Base-by-base conservation (phyloP, 1,284 basidiomycete genomes). In the Malassezia psittaci region DNA sequence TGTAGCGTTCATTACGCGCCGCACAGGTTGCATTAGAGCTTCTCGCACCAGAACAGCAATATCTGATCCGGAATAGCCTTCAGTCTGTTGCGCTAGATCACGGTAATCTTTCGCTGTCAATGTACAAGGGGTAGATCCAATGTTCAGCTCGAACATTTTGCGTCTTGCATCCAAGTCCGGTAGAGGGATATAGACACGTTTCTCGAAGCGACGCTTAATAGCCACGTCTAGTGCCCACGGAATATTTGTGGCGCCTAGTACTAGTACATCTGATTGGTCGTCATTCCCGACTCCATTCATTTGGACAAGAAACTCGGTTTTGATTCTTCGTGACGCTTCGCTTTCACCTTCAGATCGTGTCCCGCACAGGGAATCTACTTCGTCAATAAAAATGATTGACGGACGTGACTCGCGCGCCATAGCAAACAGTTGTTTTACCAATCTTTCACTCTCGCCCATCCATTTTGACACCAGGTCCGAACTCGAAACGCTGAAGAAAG, bases 211-310 rank as follows among this genome's bases (percentile, higher is more conserved):
- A 74, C 93, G 86, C 77, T 98, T 96, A 78, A 98, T 98, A 48
- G 93, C 93, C 60, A 89, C 86, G 76, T 98, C 94, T 43, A 98
- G 81, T 69, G 91, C 87, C 74, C 74, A 75, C 0, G 74, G 90
- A 89, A 98, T 96, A 71, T 98, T 98, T 11, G 94, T 98, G 9
- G 93, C 93, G 44, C 91, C 93, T n/a, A 98, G 81, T 5, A 98
- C 90, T n/a, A 98, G 81, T 0, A 98, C 89, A 11, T 94, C 94
- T 10, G 60, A 48, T 8, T 65, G 61, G 75, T 94, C 90, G 66
- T 96, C 93, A 72, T 96, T 90, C 0, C 94, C 93, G 2, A 98
- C 94, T 51, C 93, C 93, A 66, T 98, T 91, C 88, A 98, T 98
- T 76, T 96, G 89, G 4, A 77, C 89, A 49, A 96, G 78, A 70